Evolutionary conservation across 2,329 filamentous ascomycete species (phyloP), one percentile per base, ranked within the genome.

Genomic region (Phialophora tarda): DNA sequence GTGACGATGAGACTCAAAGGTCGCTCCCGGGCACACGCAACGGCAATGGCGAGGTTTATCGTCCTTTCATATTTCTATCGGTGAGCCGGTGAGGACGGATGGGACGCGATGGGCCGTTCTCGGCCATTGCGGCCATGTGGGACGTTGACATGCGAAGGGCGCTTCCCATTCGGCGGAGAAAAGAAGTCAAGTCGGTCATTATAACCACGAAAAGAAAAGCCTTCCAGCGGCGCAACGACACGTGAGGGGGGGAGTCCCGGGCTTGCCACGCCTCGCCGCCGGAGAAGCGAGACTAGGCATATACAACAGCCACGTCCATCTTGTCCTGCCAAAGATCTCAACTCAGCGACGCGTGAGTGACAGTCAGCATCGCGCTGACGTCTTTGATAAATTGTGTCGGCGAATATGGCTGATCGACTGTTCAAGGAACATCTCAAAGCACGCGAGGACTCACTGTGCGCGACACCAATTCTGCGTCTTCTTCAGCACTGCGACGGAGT

Each of bases 121-220:
- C 48, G 48, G 53, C 26, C 53, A 28, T n/a, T 1, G 28, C 26
- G 3, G 14, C 12, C 5, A 21, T 34, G 53, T 34, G 24, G 53
- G 53, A 55, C 53, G 5, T 32, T 5, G n/a, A 11, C 11, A 30
- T 48, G 2, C 23, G 23, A 21, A 4, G 23, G 7, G 28, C 8
- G 53, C 28, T 11, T 55, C 48, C 48, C 24, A 51, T 55, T 30
- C 53, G 53, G 28, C 10, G 24, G 53, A 11, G 53, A 30, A 34
- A 34, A n/a, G 14, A 2, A 12, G 26, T 23, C 7, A 11, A n/a
- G 24, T 24, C 28, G 53, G 38, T 32, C 59, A 51, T 54, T 34
- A 34, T 54, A 34, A 55, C 53, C 53, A 34, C 3, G 24, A 55
- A 55, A 24, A 55, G 53, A 23, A 55, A 55, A 55, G 53, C 28